A percentile compares a stretch with the other conserved stretches of the same genome.
These are phyloP conservation scores for Vickermania ingenoplastis DNA, from an alignment of 208 protist species.

Conservation along the genomic window DNA sequence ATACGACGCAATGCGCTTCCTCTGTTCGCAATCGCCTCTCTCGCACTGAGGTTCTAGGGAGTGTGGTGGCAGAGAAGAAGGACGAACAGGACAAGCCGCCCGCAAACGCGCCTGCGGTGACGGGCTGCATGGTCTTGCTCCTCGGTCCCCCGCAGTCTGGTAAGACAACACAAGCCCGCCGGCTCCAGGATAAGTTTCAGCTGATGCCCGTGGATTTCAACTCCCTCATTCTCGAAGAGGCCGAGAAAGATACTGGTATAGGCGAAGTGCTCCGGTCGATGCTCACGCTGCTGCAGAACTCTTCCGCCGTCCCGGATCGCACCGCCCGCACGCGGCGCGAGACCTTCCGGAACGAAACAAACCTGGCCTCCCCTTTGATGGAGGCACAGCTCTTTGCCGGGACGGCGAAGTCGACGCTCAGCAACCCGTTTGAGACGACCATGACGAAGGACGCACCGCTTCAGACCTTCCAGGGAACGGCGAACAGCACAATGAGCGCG, in stretches of 20 bases:
- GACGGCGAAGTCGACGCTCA: background rate
- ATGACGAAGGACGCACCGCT: background rate
- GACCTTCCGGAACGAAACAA: background rate
- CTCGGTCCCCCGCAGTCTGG: constrained; percentile 68
- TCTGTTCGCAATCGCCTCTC: background rate
- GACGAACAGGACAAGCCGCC: background rate
- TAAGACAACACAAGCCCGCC: constrained; percentile 51
- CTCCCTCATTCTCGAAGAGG: constrained; percentile 35
- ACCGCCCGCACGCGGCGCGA: background rate
- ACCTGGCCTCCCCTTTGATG: background rate
- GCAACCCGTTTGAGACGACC: background rate
- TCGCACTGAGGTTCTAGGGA: background rate
- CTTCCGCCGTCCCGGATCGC: background rate
- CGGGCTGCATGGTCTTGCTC: constrained; percentile 42
- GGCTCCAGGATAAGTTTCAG: constrained; percentile 18
- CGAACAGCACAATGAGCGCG: background rate
- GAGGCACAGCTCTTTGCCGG: background rate
- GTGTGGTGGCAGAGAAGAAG: constrained; percentile 3
- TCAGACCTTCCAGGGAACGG: background rate
- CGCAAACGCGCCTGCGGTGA: constrained; percentile 1
- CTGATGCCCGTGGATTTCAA: constrained; percentile 36
- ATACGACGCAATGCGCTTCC: background rate
- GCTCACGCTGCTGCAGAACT: constrained; percentile 11
- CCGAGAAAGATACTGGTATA: constrained; percentile 60
- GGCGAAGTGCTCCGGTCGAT: constrained; percentile 61